A percentile compares a stretch with the other conserved stretches of the same genome.
Evolutionary conservation across 2,329 filamentous ascomycete genomes (phyloP).

Genomic region (Metarhizium album): DNA sequence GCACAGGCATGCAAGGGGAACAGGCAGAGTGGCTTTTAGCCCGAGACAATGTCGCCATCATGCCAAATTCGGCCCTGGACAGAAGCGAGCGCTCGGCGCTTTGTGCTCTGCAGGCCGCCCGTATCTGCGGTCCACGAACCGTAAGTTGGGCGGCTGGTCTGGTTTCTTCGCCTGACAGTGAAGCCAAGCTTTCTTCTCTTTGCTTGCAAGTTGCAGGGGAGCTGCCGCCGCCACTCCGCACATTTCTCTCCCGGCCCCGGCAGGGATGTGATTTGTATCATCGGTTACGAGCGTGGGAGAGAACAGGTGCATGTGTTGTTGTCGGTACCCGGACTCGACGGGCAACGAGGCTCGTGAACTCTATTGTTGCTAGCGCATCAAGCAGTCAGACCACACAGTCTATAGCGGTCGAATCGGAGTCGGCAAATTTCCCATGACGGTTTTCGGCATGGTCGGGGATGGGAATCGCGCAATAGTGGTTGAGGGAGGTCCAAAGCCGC

Average conservation of each 20-base stretch:
- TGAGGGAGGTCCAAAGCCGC: too few species aligned
- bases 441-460: background rate
- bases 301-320: too few species aligned
- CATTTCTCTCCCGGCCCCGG: too few species aligned
- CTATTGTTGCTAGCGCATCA: background rate
- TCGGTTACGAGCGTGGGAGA: too few species aligned
- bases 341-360: background rate
- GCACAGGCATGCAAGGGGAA: background rate
- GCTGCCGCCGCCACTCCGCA: too few species aligned
- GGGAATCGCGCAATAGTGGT: background rate
- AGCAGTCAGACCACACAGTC: background rate
- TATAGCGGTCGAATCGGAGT: background rate
- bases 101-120: too few species aligned
- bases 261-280: too few species aligned
- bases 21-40: background rate
- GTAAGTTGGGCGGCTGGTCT: too few species aligned
- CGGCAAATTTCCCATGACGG: background rate
- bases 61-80: background rate
- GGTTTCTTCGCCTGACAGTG: too few species aligned
- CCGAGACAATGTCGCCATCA: background rate
- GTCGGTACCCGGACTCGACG: background rate
- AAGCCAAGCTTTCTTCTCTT: too few species aligned
- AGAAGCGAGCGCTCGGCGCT: background rate
- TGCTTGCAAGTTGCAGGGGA: too few species aligned
- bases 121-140: too few species aligned